Evolutionary conservation across 495 filamentous ascomycete species (phyloP), one percentile per base, ranked within the genome.

Genomic region (Endocarpon pusillum): DNA sequence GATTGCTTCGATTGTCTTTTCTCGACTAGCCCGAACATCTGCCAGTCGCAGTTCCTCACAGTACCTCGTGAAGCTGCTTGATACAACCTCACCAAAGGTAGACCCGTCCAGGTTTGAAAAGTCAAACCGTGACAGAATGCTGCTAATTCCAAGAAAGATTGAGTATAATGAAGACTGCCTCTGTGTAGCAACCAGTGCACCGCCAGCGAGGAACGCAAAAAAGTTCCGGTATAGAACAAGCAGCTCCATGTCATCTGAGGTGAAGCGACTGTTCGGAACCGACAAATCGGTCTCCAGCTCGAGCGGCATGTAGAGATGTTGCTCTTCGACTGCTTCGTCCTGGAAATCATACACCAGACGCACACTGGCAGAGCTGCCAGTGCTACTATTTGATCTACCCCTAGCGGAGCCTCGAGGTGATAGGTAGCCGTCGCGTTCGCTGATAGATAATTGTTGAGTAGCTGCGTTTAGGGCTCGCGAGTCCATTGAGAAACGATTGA

Each of bases 1-100:
- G 26, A 97, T 66, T 1, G 75, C 81, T 52, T 97, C 85, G 26
- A 94, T 67, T 2, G 83, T 93, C 59, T 91, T 89, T 47, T 93
- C 86, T 7, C 80, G 67, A 51, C 81, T 91, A 34, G 66, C 57
- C 26, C 83, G 66, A 20, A 94, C 76, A 54, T 96, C 87, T 11
- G 69, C 80, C 26, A 96, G 52, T 19, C 59, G 61, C 27, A 85
- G 61, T 51, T 87, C 72, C 24, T 84, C 73, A 16, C 87, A 64
- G 44, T 81, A 84, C 41, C 70, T 66, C 35, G 75, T 62, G 45
- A 96, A 89, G 46, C 75, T 78, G 2, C 65, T 62, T 19, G 75
- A 71, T 3, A 76, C 81, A n/a, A 64, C 71, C 43, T 85, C 81
- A 33, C 86, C 86, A 51, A 71, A 87, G 4, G 78, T 83, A 15